Base-by-base conservation (phyloP, 2,329 filamentous ascomycete species). In the Hansfordia pulvinata region DNA sequence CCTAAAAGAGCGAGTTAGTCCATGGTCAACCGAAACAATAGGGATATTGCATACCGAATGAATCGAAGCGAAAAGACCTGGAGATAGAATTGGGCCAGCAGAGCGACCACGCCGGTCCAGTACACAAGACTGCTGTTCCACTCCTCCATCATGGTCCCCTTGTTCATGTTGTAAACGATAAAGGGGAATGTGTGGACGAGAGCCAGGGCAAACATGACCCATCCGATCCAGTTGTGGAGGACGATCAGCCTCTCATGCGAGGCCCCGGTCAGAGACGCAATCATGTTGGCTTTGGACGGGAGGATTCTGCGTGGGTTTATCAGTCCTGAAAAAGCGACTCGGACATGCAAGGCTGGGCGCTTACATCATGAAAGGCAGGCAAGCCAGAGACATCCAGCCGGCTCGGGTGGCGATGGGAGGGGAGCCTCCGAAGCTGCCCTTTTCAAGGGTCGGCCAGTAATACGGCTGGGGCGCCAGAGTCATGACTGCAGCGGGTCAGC, bases 101-200 rank as follows among this genome's bases (percentile, higher is more conserved):
- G 35, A 0, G 67, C 60, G 9, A 63, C 54, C 3, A 71, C 58
- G 2, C 69, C 69, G 0, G 66, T 71, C 56, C 64, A 62, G 41
- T 69, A 73, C 12, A 55, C 46, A 0, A 65, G 40, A 15, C 48
- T 52, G 0, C 50, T 54, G 17, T 54, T 50, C 46, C 58, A 69
- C 30, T 57, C 36, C 19, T 37, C 41, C 7, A 52, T 49, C 53
- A 72, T 62, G 22, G 64, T 56, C 4, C 60, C 59, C 20, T 53
- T 55, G 31, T 47, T 42, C 13, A 60, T 51, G 34, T 69, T 53
- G 34, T 56, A 64, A 1, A 73, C 48, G 30, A 74, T 61, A 36
- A 69, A 74, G 0, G 69, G 69, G 26, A 73, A 72, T 0, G 67
- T 72, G 37, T 75, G 69, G 5, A 73, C 36, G 4, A 74, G 46